Base-by-base conservation (phyloP, 305 asterid genomes). In the Stenogyne calaminthoides region DNA sequence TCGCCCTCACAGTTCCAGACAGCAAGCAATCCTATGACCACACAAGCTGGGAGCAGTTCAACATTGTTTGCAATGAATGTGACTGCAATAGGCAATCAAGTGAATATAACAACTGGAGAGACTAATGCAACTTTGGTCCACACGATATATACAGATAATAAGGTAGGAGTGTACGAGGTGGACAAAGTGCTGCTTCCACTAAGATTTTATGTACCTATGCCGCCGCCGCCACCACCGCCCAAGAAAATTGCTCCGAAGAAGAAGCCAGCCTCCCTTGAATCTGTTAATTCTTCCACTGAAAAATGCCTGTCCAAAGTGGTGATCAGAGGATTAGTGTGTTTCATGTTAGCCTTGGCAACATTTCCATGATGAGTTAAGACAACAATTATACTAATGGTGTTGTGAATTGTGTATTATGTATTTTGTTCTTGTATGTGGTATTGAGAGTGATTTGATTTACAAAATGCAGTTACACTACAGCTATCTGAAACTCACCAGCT, bases 91-190 rank as follows among this genome's bases (percentile, higher is more conserved):
- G 80, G 80, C 6, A 69, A 64, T 61, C 74, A 70, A 44, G 81
- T 79, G 62, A 82, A 82, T 57, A 82, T 82, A 20, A 79, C 84
- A 4, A 76, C 86, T 6, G 86, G 86, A 34, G 83, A 54, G 73
- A 76, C 79, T 1, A 76, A 79, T 62, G 84, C 86, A 8, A 72
- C 84, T 5, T 69, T 82, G 67, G 72, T 70, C 25, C 75, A 49
- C 34, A 70, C 81, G 0, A 14, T 82, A 27, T 82, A 76, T 64
- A 75, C 71, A 0, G 86, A 76, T 34, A 46, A 39, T 25, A 76
- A 82, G 67, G 67, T 82, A n/a, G 84, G 80, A 14, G 81, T 82
- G 42, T 82, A 82, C 62, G 76, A 79, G 76, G 86, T 77, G 54
- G 84, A 79, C 47, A 68, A 74, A 27, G 84, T 82, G 22, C 49